Evolutionary conservation across 2,329 filamentous ascomycete species (phyloP), one percentile per base, ranked within the genome.

Genomic region (Didymella pomorum): DNA sequence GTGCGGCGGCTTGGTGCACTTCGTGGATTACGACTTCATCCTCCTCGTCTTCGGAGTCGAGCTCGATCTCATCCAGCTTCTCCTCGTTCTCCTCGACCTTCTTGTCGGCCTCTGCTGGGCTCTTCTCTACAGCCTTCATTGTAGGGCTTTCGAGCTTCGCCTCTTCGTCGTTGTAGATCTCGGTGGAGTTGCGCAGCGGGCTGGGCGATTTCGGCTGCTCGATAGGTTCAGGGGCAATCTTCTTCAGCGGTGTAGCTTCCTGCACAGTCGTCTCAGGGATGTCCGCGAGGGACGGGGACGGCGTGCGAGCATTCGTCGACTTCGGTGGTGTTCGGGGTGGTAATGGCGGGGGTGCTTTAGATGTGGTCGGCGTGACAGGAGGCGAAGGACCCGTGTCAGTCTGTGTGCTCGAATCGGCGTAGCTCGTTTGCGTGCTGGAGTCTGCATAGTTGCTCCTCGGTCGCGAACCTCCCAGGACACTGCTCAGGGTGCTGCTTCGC

Each of bases 401-500:
- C 75, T 89, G 89, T 1, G 86, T 89, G 37, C 81, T 72, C 68
- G 79, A 85, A 25, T 88, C 87, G 63, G 89, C 56, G 29, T 58
- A 58, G 49, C 45, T 58, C 18, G 56, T 58, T 21, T 58, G 56
- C 10, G 56, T 58, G 56, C 86, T 84, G 68, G 66, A 63, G 41
- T 54, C 52, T 3, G 64, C 56, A 49, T 65, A 63, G 25, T 62
- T 57, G 74, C 89, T 86, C 25, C 88, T 87, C 20, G 85, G 89
- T 62, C 86, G 84, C 69, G 66, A 63, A 8, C 58, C 57, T 29
- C 90, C 88, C 66, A 70, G 77, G 76, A 79, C 76, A 18, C 87
- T 89, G 70, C 84, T 87, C 18, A 85, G 84, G 1, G 89, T 89
- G 80, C 92, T 91, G 65, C 86, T 79, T 57, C 83, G 79, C 83